Base-by-base conservation (phyloP, 371 early-diverging fungal genomes). In the Mucor indicus region DNA sequence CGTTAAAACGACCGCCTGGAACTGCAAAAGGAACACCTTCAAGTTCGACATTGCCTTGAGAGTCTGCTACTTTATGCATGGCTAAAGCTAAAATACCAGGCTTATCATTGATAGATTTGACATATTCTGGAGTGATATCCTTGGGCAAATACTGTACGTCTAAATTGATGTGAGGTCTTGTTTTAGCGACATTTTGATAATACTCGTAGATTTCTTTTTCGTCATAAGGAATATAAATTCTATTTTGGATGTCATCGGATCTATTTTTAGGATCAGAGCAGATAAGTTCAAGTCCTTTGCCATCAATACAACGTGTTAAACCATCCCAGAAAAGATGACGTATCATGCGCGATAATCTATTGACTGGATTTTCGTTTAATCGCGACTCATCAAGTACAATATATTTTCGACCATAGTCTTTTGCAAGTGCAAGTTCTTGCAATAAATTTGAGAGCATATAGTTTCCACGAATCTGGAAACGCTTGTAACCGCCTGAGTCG, bases 1-100 rank as follows among this genome's bases (percentile, higher is more conserved):
- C 97, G 60, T 96, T 97, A 72, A 96, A 97, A 1, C 97, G 80
- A 3, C 97, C 97, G 17, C 97, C 97, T 0, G 96, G 97, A 3
- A 97, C 96, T 16, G 93, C 88, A 58, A 94, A 97, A 1, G 94
- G 92, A 7, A 87, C 81, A n/a, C 93, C 95, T 19, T 64, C 60
- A 44, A 86, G 69, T 3, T 46, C 45, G 19, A 62, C 53, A 3
- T 64, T 57, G 1, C 83, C 84, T 25, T 68, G 67, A 20, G 75
- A 71, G 20, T 82, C 82, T 43, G 64, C 32, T 9, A 46, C 44
- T 47, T 72, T 77, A 21, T 83, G 74, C 62, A 93, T 83, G 0
- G 82, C 91, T 39, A 96, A 69, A 9, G 94, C 72, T 32, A 96
- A 72, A 30, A 96, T 87, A n/a, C 96, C 96, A 7, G 93, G 92